Evolutionary conservation across 208 protist genomes (phyloP), one percentile per base, ranked within the genome.

Genomic region (Trypanosoma mega): DNA sequence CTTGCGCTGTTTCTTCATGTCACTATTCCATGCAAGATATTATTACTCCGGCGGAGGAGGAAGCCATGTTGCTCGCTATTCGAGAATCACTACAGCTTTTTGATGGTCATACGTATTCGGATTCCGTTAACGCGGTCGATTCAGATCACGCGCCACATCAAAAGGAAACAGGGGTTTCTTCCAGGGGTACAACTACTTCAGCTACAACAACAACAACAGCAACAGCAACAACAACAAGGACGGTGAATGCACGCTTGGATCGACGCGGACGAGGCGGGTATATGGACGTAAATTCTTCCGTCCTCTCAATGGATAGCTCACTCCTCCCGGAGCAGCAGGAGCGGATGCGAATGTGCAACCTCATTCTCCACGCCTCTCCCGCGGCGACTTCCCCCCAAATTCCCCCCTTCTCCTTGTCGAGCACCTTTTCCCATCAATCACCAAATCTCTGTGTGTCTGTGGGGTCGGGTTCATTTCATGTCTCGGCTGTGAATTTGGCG

Each of bases 321-420:
- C 24, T 37, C 33, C 21, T 33, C 20, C 57, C 57, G 1, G 7
- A 6, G 6, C 44, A 2, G 2, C 43, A 54, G 33, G 33, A 45
- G 23, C 57, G 57, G 14, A 63, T 54, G 47, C 21, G 46, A 29
- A n/a, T 47, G 20, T 51, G 24, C 24, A 26, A 51, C 21, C 55
- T 62, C 29, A 21, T 62, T 8, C 24, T 50, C 30, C 23, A 62
- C n/a, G 43, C 55, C 2, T 24, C 43, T 60, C 16, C 12, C 49
- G 11, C 39, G n/a, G n/a, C n/a, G n/a, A n/a, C n/a, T n/a, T n/a
- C n/a, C n/a, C n/a, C n/a, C n/a, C n/a, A n/a, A n/a, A n/a, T n/a
- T n/a, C n/a, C n/a, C n/a, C n/a, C n/a, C n/a, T n/a, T n/a, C n/a
- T n/a, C n/a, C n/a, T n/a, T n/a, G n/a, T n/a, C n/a, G n/a, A n/a